phyloP scores from a whole-genome alignment of 345 rosid species.

The Brassica carinata region DNA sequence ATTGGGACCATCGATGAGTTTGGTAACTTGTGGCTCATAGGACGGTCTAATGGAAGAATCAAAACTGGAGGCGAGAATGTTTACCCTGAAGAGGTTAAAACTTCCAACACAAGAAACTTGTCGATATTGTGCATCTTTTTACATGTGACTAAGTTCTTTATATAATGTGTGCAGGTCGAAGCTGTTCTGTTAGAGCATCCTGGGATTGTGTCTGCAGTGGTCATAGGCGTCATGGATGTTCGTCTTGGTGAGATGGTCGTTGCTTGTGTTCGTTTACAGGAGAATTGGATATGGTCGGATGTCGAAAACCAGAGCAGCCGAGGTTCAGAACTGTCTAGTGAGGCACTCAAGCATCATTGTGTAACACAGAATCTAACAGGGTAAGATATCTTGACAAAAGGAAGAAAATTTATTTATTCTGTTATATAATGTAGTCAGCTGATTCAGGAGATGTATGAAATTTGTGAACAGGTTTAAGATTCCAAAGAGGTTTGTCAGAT shows the following conservation, averaged over 20 bases:
- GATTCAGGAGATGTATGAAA: not conserved
- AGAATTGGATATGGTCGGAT: constrained; percentile 68
- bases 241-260: constrained; percentile 75
- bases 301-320: constrained; percentile 13
- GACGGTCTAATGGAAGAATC: constrained; percentile 68
- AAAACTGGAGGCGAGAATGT: constrained; percentile 90
- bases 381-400: constrained; percentile 29
- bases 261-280: constrained; percentile 62
- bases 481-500: constrained; percentile 62
- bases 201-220: constrained; percentile 55
- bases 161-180: constrained; percentile 53
- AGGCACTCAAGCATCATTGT: constrained; percentile 52
- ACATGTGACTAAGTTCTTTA: not conserved
- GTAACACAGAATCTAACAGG: constrained; percentile 61
- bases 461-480: constrained; percentile 66
- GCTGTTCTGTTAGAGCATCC: constrained; percentile 58
- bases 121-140: not conserved
- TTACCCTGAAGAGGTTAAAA: constrained; percentile 85
- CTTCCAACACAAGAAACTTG: constrained; percentile 11
- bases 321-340: constrained; percentile 48
- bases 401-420: not conserved
- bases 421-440: not conserved
- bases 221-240: constrained; percentile 63
- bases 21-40: constrained; percentile 80
- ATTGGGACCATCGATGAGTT: constrained; percentile 57